phyloP scores from a whole-genome alignment of 139 green algal genomes.

The Auxenochlorella pyrenoidosa region DNA sequence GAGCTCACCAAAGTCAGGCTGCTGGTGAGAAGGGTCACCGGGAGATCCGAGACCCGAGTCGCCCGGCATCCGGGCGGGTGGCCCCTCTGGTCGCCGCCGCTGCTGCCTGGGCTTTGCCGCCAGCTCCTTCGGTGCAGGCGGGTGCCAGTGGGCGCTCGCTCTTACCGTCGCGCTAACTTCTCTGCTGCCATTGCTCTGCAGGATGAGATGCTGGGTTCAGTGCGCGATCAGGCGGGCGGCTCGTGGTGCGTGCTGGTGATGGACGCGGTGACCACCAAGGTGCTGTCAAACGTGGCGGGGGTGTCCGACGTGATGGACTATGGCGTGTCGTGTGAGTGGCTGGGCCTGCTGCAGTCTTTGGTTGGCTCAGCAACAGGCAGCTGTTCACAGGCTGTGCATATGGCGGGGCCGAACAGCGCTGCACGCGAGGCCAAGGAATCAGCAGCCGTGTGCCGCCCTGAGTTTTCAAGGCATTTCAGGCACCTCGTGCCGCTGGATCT shows the following conservation, averaged over 20 bases:
- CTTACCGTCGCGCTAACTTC: background rate
- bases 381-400: too few relatives aligned
- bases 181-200: slow-evolving; percentile 18
- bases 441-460: too few relatives aligned
- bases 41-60: background rate
- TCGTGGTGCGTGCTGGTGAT: slow-evolving; percentile 88
- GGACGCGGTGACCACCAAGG: slow-evolving; percentile 77
- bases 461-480: too few relatives aligned
- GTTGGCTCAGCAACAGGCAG: background rate
- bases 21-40: background rate
- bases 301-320: slow-evolving; percentile 78
- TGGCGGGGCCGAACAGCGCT: too few relatives aligned
- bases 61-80: background rate
- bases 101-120: background rate
- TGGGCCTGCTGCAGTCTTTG: background rate
- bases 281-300: slow-evolving; percentile 65
- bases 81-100: background rate
- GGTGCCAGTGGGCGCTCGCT: background rate
- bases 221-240: slow-evolving; percentile 53
- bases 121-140: background rate
- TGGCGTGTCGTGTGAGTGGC: slow-evolving; percentile 56
- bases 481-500: too few relatives aligned
- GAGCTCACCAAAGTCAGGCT: background rate
- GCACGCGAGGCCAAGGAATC: too few relatives aligned
- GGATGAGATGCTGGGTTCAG: slow-evolving; percentile 80